Percentiles rank a stretch among this genome's conserved stretches.
Conservation (phyloP, 2,329 filamentous ascomycete species). For the Scedosporium apiospermum region DNA sequence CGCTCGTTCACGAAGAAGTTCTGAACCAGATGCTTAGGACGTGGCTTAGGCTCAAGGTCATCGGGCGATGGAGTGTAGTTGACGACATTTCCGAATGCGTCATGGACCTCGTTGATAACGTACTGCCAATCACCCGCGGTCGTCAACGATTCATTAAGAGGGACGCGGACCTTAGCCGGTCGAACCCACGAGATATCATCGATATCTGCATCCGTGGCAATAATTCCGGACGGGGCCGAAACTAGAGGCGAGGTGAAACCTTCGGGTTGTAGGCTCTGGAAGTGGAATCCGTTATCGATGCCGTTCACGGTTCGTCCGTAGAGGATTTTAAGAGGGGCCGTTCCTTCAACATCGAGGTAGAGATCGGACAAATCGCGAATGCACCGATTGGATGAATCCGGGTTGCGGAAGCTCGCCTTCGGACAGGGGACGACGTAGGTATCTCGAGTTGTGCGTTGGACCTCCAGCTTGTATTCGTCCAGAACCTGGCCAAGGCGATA, state of each 20-base stretch:
- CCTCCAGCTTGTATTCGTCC: slow-evolving; percentile 89
- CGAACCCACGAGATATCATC: slow-evolving; percentile 75
- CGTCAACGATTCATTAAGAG: slow-evolving; percentile 82
- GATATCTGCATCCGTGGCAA: slow-evolving; percentile 47
- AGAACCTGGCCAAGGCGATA: slow-evolving; percentile 80
- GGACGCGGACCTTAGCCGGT: slow-evolving; percentile 64
- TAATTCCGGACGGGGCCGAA: slow-evolving; percentile 48
- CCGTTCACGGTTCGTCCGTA: slow-evolving; percentile 85
- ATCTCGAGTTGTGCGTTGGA: slow-evolving; percentile 66
- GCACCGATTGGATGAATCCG: slow-evolving; percentile 60
- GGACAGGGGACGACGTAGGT: slow-evolving; percentile 83
- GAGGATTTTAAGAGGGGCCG: slow-evolving; percentile 82
- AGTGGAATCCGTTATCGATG: slow-evolving; percentile 74
- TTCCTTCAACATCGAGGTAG: slow-evolving; percentile 73
- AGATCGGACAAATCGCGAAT: slow-evolving; percentile 82
- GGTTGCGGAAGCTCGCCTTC: slow-evolving; percentile 60
- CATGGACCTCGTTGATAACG: slow-evolving; percentile 81
- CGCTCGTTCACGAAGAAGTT: slow-evolving; percentile 80
- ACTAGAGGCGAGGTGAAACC: slow-evolving; percentile 70
- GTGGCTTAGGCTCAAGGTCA: slow-evolving; percentile 55
- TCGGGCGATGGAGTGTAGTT: slow-evolving; percentile 61
- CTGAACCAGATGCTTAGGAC: slow-evolving; percentile 58
- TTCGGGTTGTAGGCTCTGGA: slow-evolving; percentile 89
- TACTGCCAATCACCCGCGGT: slow-evolving; percentile 78
- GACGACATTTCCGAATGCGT: slow-evolving; percentile 79